Evolutionary conservation across 495 filamentous ascomycete species (phyloP), one percentile per base, ranked within the genome.

Genomic region (Recurvomyces mirabilis): DNA sequence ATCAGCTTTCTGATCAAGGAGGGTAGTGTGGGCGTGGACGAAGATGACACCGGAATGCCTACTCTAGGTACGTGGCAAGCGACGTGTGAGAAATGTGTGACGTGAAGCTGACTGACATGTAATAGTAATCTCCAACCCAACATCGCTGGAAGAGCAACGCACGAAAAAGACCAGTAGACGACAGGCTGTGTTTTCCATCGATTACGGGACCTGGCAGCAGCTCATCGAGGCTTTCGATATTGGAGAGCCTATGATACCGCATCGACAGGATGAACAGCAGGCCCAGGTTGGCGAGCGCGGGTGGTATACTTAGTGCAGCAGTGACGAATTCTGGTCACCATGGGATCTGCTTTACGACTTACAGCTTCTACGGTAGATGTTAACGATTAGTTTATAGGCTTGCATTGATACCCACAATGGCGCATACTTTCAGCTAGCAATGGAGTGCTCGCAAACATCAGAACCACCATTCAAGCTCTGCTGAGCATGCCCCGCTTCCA

Each of bases 1-100:
- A 71, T 94, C 46, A 89, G 83, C 59, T 99, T 99, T 62, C 64
- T 99, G 43, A 86, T 95, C 43, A 77, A 80, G 41, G 93, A 99
- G 60, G 88, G 89, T 5, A 73, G 66, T 42, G 72, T 82, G 10
- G 80, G 74, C 24, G 66, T 94, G 17, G 61, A 65, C 0, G 68
- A 70, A 31, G 82, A 89, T 60, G 66, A 73, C 9, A 58, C 80
- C 15, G 68, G 68, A 1, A 59, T 91, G 17, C 86, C 87, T 25
- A 74, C 80, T 15, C 59, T 95, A 26, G 66, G 87, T 93, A 71
- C 66, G 82, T 49, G 18, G 14, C 33, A 31, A 13, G 6, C 37
- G 5, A 39, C 18, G 26, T 9, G n/a, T n/a, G 9, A n/a, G 9
- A n/a, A 30, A 30, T 30, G 26, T 9, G 26, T 9, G 9, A 9